Evolutionary conservation across 106 monocot genomes (phyloP).

Genomic region (Dactylorhiza incarnata): DNA sequence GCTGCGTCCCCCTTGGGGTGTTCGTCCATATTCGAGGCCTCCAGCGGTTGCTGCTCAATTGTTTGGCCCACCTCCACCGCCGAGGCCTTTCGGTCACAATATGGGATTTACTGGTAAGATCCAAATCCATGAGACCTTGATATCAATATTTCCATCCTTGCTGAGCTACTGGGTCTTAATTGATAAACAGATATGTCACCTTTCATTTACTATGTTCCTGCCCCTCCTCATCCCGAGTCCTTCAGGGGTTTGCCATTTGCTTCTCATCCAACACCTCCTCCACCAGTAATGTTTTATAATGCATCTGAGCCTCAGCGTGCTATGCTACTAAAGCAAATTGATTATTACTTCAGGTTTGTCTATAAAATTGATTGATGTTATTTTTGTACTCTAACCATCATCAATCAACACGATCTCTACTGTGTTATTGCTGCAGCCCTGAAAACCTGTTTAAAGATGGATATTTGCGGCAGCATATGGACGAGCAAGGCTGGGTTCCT

Average conservation of each 20-base stretch:
- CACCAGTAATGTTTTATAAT: conserved; percentile 33
- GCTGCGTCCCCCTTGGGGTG: conserved; percentile 17
- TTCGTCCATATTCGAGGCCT: conserved; percentile 14
- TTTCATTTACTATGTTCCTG: conserved; percentile 36
- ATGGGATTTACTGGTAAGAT: conserved; percentile 51
- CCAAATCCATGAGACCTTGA: not conserved
- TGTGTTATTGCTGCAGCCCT: conserved; percentile 34
- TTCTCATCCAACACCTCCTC: conserved; percentile 21
- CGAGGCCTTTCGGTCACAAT: conserved; percentile 21
- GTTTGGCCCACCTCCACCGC: conserved; percentile 26
- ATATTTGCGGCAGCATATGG: conserved; percentile 76
- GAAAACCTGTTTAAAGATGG: conserved; percentile 81
- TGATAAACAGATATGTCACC: conserved; percentile 38
- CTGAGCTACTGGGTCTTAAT: not conserved
- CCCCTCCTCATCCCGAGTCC: conserved; percentile 24
- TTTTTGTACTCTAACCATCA: not conserved
- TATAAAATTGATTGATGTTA: not conserved
- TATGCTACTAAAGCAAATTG: conserved; percentile 69
- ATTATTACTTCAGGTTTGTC: conserved; percentile 87
- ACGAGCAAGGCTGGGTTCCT: conserved; percentile 86
- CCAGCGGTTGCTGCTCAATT: conserved; percentile 23
- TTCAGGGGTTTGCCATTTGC: conserved; percentile 33
- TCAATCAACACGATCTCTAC: not conserved
- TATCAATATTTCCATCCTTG: not conserved
- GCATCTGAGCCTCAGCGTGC: conserved; percentile 43